phyloP scores from a whole-genome alignment of 169 alveolate genomes.

The Plasmodium cynomolgi region DNA sequence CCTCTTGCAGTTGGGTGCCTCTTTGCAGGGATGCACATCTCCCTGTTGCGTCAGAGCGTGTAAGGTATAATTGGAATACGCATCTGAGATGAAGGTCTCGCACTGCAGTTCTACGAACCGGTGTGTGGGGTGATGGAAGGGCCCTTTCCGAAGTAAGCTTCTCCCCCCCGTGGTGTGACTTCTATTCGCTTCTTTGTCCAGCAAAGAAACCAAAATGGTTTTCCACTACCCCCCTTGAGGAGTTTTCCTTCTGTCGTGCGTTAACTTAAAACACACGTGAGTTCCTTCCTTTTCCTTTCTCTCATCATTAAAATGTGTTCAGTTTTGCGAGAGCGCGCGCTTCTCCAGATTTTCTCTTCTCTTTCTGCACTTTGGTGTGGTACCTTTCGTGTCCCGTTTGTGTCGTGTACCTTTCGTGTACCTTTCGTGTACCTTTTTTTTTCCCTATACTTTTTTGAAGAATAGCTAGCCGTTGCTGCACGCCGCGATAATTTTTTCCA shows the following conservation, averaged over 20 bases:
- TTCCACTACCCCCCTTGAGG: not conserved
- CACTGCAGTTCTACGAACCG: not conserved
- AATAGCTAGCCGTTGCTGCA: not conserved
- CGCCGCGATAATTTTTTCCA: not conserved
- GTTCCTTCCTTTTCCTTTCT: not conserved
- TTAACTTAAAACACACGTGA: not conserved
- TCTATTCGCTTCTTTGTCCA: not conserved
- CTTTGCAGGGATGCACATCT: not conserved
- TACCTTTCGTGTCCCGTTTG: too few species aligned
- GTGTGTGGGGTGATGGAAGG: not conserved
- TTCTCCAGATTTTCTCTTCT: not conserved
- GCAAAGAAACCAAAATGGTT: not conserved
- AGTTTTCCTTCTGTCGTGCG: not conserved
- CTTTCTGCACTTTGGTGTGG: not conserved
- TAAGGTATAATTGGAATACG: not conserved
- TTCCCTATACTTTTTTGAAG: not conserved
- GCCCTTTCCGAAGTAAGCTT: not conserved
- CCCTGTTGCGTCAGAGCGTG: not conserved
- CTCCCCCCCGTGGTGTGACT: not conserved
- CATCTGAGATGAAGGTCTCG: not conserved
- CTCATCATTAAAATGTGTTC: not conserved
- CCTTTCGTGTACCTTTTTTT: not conserved
- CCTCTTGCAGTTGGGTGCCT: not conserved
- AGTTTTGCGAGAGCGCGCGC: not conserved
- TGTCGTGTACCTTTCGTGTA: not conserved